These are phyloP conservation scores for Coniella lustricola DNA, from an alignment of 2,329 filamentous ascomycete species.

Conservation along the genomic window DNA sequence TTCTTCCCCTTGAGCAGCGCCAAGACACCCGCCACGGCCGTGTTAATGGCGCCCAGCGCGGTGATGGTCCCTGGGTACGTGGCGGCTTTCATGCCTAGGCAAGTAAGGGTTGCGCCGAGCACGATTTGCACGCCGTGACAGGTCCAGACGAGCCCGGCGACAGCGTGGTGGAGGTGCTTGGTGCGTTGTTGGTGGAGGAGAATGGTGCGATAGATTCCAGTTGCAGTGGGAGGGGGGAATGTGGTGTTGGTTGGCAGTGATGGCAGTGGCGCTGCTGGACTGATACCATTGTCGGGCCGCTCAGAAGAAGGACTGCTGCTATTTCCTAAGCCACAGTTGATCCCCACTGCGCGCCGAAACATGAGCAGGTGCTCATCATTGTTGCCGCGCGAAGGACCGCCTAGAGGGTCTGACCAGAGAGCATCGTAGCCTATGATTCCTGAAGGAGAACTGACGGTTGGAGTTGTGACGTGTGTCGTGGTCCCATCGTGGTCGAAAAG, in stretches of 20 bases:
- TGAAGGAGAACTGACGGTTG: not conserved
- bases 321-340: too few relatives aligned
- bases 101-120: conserved; percentile 51
- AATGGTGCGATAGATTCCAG: conserved; percentile 35
- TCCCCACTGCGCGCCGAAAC: conserved; percentile 37
- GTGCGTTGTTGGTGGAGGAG: conserved; percentile 27
- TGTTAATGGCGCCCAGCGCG: conserved; percentile 55
- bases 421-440: conserved; percentile 19
- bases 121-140: conserved; percentile 53
- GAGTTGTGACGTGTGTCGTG: too few relatives aligned
- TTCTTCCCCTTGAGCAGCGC: conserved; percentile 54
- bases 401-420: conserved; percentile 31
- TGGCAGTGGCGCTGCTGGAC: too few relatives aligned
- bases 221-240: conserved; percentile 17
- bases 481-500: too few relatives aligned
- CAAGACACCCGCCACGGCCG: conserved; percentile 53
- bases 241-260: too few relatives aligned
- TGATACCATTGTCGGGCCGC: not conserved
- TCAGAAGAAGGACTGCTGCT: not conserved
- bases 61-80: conserved; percentile 49
- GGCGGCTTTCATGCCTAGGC: conserved; percentile 46
- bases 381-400: conserved; percentile 26
- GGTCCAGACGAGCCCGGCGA: conserved; percentile 39
- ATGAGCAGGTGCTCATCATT: conserved; percentile 35
- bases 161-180: conserved; percentile 13